Percentiles rank a stretch among this genome's conserved stretches.
These are phyloP conservation scores for Eimeria tenella DNA, from an alignment of 169 alveolate species.

Conservation along the genomic window DNA sequence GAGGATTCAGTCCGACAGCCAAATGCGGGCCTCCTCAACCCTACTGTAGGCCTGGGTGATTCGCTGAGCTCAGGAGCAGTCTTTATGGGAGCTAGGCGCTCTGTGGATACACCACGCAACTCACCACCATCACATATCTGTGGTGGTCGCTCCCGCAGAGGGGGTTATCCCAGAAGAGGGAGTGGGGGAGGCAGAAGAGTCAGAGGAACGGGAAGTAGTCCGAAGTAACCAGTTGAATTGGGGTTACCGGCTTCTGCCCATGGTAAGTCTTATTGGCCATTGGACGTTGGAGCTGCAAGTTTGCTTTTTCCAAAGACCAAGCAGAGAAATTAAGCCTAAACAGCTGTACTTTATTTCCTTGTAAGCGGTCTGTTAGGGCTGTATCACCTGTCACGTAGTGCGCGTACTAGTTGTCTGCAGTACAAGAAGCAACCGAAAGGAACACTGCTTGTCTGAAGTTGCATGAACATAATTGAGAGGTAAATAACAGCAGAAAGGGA, in stretches of 20 bases:
- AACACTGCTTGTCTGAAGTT: too few relatives aligned
- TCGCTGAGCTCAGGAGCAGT: not conserved
- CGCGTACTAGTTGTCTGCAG: too few relatives aligned
- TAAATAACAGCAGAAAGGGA: too few relatives aligned
- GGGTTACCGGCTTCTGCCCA: not conserved
- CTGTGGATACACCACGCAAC: not conserved
- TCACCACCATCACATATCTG: not conserved
- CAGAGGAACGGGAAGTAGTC: conserved; percentile 42
- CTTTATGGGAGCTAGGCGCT: not conserved
- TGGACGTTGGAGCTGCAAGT: not conserved
- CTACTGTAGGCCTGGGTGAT: not conserved
- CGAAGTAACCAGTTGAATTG: not conserved
- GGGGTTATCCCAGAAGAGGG: conserved; percentile 10
- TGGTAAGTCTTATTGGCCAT: not conserved
- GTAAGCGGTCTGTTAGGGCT: too few relatives aligned
- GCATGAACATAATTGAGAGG: too few relatives aligned
- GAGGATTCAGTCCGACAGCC: not conserved
- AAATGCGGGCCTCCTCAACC: not conserved
- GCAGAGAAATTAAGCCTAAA: not conserved
- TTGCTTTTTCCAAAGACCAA: not conserved
- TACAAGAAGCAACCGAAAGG: too few relatives aligned
- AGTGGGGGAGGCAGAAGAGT: conserved; percentile 58
- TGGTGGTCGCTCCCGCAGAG: conserved; percentile 36
- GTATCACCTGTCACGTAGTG: too few relatives aligned
- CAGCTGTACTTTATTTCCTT: not conserved